Conservation (phyloP, 345 rosid species). For the Dimocarpus longan region DNA sequence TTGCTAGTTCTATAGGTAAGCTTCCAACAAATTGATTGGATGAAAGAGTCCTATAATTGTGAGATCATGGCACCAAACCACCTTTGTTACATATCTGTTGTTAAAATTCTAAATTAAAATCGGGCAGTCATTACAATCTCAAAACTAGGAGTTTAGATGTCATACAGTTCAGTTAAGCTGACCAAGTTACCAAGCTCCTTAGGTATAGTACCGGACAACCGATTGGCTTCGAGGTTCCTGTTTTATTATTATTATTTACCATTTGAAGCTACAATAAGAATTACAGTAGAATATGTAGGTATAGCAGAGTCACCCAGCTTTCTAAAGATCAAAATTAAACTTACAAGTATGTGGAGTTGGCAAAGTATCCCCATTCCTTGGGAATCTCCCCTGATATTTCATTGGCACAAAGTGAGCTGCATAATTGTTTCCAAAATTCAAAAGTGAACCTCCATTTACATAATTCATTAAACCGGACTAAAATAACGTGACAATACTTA, state of each 20-base stretch:
- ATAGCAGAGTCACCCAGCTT: not conserved
- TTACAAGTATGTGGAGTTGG: not conserved
- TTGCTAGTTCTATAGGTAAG: not conserved
- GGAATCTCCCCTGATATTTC: not conserved
- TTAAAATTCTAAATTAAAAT: not conserved
- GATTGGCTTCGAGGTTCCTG: slow-evolving; percentile 26
- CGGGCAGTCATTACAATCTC: not conserved
- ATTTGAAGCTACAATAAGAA: not conserved
- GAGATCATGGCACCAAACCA: not conserved
- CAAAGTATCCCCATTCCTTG: not conserved
- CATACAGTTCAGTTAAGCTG: slow-evolving; percentile 20
- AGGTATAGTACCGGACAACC: slow-evolving; percentile 19
- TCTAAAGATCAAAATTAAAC: not conserved
- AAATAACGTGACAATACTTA: not conserved
- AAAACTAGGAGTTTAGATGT: not conserved
- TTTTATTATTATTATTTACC: too few species aligned
- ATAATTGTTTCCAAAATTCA: not conserved
- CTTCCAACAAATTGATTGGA: not conserved
- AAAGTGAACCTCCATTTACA: not conserved
- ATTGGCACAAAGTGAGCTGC: not conserved
- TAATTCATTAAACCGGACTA: not conserved
- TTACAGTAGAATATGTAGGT: not conserved
- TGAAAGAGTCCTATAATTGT: not conserved
- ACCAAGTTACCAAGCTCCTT: slow-evolving; percentile 22
- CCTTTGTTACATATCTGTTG: not conserved